Base-by-base conservation (phyloP, 2,329 filamentous ascomycete genomes). In the Fusarium nurragi region DNA sequence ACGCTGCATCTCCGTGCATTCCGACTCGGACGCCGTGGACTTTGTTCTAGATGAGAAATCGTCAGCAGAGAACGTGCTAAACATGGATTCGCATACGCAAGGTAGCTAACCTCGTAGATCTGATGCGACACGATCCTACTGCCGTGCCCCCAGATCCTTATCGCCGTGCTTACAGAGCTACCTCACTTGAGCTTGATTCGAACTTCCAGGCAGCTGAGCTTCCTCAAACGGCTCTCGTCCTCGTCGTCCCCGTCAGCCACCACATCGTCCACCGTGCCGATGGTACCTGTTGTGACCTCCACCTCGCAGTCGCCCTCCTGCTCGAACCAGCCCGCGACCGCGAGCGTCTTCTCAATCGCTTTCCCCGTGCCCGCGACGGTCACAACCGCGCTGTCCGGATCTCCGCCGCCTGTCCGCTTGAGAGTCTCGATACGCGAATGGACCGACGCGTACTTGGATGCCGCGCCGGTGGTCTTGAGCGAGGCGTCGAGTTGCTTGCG, bases 231-330 rank as follows among this genome's bases (percentile, higher is more conserved):
- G 23, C 74, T 80, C 49, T 77, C 75, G 30, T 77, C 74, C 45
- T 77, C 78, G 9, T 75, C 79, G 1, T 75, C 78, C 19, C 77
- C 77, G 2, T 55, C 44, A 14, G 72, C 71, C 14, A 87, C 78
- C 26, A 92, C 78, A 74, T 92, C 90, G 71, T 93, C 90, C 40
- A 92, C 81, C 4, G 87, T 85, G n/a, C 81, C 81, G 16, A 90
- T 80, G 47, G 84, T 90, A 54, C 85, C 83, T 41, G 89, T 92
- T 73, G 82, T 79, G 48, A 92, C 71, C 67, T 80, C 77, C 2
- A 92, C 87, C 6, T 76, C 72, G 64, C 86, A 88, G 61, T 87
- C 86, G 13, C 75, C 79, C 74, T 89, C 83, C 51, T 85, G 81
- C 74, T 86, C 83, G 65, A 92, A 92, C 80, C 86, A 90, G 30